Evolutionary conservation across 768 basidiomycete species (phyloP), one percentile per base, ranked within the genome.

Genomic region (Cystobasidium onofrii): DNA sequence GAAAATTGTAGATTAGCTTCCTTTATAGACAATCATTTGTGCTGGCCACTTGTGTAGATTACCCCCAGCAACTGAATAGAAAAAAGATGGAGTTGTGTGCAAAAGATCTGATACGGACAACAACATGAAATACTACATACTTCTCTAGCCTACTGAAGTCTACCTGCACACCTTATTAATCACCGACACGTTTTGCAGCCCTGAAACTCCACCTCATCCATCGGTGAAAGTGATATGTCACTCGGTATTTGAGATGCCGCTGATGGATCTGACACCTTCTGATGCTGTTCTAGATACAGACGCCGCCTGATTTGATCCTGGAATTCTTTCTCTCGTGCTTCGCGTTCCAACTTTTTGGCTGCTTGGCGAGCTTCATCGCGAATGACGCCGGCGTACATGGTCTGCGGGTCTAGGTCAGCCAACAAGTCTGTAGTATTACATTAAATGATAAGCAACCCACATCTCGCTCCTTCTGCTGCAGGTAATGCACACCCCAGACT

Each of bases 371-470:
- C 90, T 78, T 97, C 94, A 79, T 96, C 93, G 64, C 88, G 86
- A 57, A 95, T 78, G 1, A 96, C 94, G 29, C 93, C 93, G 79
- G 88, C 84, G 79, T 90, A 95, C 93, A 96, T 96, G 33, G 83
- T 87, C 93, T 97, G 74, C 20, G 34, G 27, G 52, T 9, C 1
- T 9, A n/a, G 78, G 83, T 61, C 76, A 33, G 55, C 43, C 44
- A 18, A 55, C n/a, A 18, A 52, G 57, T 29, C 18, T 41, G 12
- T 1, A 31, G 44, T 25, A 25, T 23, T 46, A 31, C 33, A 23
- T 18, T 23, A 46, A 10, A 10, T 13, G 41, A 18, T 1, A 25
- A 31, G 23, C 25, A 25, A 76, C 82, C 76, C 63, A 92, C 94
- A 77, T 91, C 87, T 71, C 88, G 88, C 81, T 97, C 92, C 78